Evolutionary conservation across 108 stramenopile genomes (phyloP), one percentile per base, ranked within the genome.

Genomic region (Nitzschia putrida): DNA sequence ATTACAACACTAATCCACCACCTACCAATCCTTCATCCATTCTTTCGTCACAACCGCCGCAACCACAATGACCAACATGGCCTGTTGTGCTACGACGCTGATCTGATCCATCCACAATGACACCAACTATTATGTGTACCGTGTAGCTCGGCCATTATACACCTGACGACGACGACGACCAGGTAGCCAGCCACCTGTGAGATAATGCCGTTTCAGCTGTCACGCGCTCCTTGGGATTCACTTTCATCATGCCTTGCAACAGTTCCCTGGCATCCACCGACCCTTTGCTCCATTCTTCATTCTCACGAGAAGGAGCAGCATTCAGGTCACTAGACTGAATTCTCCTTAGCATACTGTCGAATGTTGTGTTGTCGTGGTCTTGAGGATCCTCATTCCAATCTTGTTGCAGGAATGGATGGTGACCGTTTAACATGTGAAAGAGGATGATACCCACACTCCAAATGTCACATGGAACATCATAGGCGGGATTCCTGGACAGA

Each of bases 401-500:
- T n/a, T n/a, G n/a, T n/a, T n/a, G n/a, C n/a, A n/a, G 68, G 61
- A 83, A 92, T 61, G 72, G 91, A 65, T 68, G 59, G 53, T 82
- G 65, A 8, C 74, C 93, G 25, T 89, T 91, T 13, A 98, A 71
- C 25, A 98, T 68, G 64, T 93, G 89, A 71, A 92, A 97, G 11
- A 91, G 49, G 37, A 97, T 92, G 40, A 96, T 91, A 23, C 98
- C 98, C 20, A 88, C 68, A 50, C 81, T 83, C 96, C 97, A 98
- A 69, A 97, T 83, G 72, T 98, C 98, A 37, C 87, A 91, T 13
- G 81, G 76, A 9, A 78, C 76, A 22, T 93, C 92, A 57, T 97
- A 98, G 13, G 83, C 82, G 53, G 86, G 80, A 21, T 88, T 37
- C 20, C 57, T 65, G 24, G 52, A 63, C 26, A 73, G 21, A 12